Percentiles rank a stretch among this genome's conserved stretches.
Conservation (phyloP, 2,329 filamentous ascomycete species). For the Nigrograna mackinnonii region DNA sequence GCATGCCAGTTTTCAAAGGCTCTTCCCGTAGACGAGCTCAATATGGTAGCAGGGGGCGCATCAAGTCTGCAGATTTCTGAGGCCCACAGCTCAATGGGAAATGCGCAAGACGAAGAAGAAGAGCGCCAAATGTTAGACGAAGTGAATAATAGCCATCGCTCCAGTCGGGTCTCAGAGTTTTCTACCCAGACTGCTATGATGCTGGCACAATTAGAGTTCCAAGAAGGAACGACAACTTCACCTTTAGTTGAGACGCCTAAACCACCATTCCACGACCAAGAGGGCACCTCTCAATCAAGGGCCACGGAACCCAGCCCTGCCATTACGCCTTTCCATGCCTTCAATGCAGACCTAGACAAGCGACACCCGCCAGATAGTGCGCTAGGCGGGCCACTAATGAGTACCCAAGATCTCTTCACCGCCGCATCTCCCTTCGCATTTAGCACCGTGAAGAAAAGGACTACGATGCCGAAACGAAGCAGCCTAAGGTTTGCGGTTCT, state of each 20-base stretch:
- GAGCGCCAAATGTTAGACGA: background rate
- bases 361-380: conserved; percentile 14
- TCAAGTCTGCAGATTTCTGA: no score
- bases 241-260: conserved; percentile 3
- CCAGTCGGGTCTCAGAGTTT: conserved; percentile 25
- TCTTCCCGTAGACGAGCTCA: no score
- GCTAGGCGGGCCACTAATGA: conserved; percentile 23
- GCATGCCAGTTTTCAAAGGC: no score
- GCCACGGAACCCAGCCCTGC: conserved; percentile 20
- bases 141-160: no score
- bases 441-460: conserved; percentile 46
- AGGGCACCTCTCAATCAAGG: conserved; percentile 6
- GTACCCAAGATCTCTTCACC: conserved; percentile 50
- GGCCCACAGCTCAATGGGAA: no score
- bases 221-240: conserved; percentile 26
- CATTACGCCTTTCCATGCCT: conserved; percentile 33
- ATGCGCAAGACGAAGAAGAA: conserved; percentile 1
- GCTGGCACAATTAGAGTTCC: conserved; percentile 36
- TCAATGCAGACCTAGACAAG: conserved; percentile 25
- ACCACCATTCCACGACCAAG: conserved; percentile 6
- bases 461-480: conserved; percentile 17
- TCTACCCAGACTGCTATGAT: conserved; percentile 42
- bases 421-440: conserved; percentile 44
- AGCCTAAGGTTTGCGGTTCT: conserved; percentile 26
- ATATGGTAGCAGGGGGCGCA: no score